Percentiles rank a stretch among this genome's conserved stretches.
phyloP scores from a whole-genome alignment of 805 yeast genomes.

The Yamadazyma sp. region DNA sequence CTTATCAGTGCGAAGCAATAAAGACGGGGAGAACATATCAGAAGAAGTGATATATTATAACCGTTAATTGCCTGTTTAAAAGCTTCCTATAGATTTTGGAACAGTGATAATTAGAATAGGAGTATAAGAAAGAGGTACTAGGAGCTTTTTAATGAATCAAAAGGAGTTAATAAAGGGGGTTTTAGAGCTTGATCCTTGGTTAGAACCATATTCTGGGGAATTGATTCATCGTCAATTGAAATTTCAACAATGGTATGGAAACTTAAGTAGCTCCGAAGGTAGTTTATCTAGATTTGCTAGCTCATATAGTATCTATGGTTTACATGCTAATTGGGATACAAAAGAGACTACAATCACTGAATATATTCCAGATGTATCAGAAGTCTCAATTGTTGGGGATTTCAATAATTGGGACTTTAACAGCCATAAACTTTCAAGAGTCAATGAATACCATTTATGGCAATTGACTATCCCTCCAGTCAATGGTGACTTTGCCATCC shows the following conservation, averaged over 20 bases:
- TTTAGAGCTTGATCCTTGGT: slow-evolving; percentile 79
- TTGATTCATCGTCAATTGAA: slow-evolving; percentile 63
- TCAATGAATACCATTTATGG: slow-evolving; percentile 72
- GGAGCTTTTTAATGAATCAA: no score
- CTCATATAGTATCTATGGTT: slow-evolving; percentile 73
- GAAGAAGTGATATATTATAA: no score
- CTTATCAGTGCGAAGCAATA: no score
- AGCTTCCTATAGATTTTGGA: no score
- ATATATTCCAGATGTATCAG: slow-evolving; percentile 86
- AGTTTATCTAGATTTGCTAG: slow-evolving; percentile 62
- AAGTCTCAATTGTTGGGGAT: slow-evolving; percentile 84
- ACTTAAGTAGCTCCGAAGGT: slow-evolving; percentile 57
- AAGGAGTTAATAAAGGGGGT: slow-evolving; percentile 46
- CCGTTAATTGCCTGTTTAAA: no score
- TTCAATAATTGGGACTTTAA: slow-evolving; percentile 79
- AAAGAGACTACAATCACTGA: slow-evolving; percentile 65
- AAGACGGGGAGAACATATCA: no score
- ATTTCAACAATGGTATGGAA: slow-evolving; percentile 61
- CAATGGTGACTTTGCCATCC: slow-evolving; percentile 59
- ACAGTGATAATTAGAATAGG: no score
- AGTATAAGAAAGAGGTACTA: no score
- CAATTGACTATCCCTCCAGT: slow-evolving; percentile 54
- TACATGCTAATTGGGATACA: slow-evolving; percentile 55
- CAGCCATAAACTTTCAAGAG: slow-evolving; percentile 50
- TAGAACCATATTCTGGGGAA: slow-evolving; percentile 71